A percentile compares a stretch with the other conserved stretches of the same genome.
These are phyloP conservation scores for Tylopilus sp. DNA, from an alignment of 768 basidiomycete species.

Conservation along the genomic window DNA sequence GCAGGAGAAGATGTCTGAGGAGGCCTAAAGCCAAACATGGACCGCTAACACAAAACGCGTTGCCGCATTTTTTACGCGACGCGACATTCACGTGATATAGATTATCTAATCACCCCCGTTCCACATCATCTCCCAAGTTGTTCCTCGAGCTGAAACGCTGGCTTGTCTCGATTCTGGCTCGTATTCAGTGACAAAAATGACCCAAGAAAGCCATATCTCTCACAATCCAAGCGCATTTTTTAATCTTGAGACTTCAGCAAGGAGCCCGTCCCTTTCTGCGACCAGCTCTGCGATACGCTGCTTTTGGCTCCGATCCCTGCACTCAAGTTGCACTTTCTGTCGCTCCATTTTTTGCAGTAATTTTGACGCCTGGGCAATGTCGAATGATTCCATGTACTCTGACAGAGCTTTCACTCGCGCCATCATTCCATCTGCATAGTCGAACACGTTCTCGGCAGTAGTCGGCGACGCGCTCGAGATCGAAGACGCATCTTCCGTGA, in stretches of 20 bases:
- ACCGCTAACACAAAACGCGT: conserved; percentile 13
- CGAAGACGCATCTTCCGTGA: conserved; percentile 13
- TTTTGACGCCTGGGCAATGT: conserved; percentile 15
- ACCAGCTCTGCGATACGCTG: conserved; percentile 18
- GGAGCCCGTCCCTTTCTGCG: conserved; percentile 16
- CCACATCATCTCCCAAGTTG: not conserved
- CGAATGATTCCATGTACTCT: conserved; percentile 29
- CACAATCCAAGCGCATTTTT: conserved; percentile 17
- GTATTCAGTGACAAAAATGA: not conserved
- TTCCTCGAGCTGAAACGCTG: not conserved
- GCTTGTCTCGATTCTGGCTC: conserved; percentile 7
- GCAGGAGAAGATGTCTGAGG: conserved; percentile 47
- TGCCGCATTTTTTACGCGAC: conserved; percentile 21
- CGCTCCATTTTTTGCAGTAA: conserved; percentile 17
- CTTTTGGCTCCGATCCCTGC: conserved; percentile 22
- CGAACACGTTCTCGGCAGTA: conserved; percentile 24
- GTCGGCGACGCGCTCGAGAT: conserved; percentile 21
- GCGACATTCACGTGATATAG: conserved; percentile 23
- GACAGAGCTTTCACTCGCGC: conserved; percentile 21
- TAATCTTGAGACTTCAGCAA: conserved; percentile 13
- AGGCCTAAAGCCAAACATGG: conserved; percentile 47
- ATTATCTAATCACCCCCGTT: conserved; percentile 23
- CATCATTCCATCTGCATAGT: conserved; percentile 21
- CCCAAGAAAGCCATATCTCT: not conserved
- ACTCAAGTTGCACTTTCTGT: conserved; percentile 23